Percentiles rank a stretch among this genome's conserved stretches.
These are phyloP conservation scores for Telfairia occidentalis DNA, from an alignment of 331 rosid genomes.

Conservation along the genomic window DNA sequence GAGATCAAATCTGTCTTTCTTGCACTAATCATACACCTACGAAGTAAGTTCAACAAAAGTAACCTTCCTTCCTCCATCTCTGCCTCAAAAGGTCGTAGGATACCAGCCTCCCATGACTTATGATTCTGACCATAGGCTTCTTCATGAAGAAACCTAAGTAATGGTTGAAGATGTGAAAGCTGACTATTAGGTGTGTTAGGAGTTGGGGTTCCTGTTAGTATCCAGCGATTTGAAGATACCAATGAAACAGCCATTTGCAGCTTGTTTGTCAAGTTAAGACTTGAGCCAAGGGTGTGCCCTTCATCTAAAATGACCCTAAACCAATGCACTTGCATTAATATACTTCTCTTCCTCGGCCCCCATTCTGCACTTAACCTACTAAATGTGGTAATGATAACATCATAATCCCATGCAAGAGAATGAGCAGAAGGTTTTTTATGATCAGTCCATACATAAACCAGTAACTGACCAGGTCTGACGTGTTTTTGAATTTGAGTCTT, in stretches of 20 bases:
- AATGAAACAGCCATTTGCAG: constrained; percentile 93
- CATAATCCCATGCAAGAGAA: constrained; percentile 89
- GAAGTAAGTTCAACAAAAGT: constrained; percentile 66
- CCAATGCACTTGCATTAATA: constrained; percentile 84
- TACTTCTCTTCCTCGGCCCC: constrained; percentile 65
- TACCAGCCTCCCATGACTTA: constrained; percentile 91
- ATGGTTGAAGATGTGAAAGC: constrained; percentile 80
- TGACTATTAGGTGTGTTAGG: constrained; percentile 96
- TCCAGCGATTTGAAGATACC: constrained; percentile 87
- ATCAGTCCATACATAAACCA: constrained; percentile 63
- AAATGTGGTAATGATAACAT: constrained; percentile 86
- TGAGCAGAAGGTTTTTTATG: constrained; percentile 66
- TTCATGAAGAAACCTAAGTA: constrained; percentile 92
- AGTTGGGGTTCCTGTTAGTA: constrained; percentile 95
- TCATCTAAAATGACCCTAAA: constrained; percentile 85
- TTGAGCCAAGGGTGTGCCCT: constrained; percentile 98
- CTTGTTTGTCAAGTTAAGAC: constrained; percentile 79
- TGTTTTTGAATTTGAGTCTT: constrained; percentile 88
- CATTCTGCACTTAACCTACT: constrained; percentile 92
- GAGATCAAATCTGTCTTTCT: constrained; percentile 66
- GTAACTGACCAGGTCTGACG: constrained; percentile 62
- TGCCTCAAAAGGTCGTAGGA: constrained; percentile 92
- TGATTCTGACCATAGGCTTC: constrained; percentile 82
- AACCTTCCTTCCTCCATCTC: constrained; percentile 93
- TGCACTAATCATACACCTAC: constrained; percentile 81